Base-by-base conservation (phyloP, 495 filamentous ascomycete genomes). In the Hyphodiscus hymeniophilus region DNA sequence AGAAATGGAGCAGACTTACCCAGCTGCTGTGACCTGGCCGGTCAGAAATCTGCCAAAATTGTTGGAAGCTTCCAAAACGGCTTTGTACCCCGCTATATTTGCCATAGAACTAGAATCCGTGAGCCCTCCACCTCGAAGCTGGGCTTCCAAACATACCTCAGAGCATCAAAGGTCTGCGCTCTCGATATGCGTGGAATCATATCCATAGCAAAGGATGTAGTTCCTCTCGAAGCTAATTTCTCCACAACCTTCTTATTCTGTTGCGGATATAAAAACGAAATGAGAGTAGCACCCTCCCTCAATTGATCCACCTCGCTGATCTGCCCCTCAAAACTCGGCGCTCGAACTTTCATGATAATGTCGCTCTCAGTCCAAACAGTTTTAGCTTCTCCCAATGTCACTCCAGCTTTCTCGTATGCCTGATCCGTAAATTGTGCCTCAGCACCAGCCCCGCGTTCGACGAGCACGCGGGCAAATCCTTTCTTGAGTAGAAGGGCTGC, bases 21-120 rank as follows among this genome's bases (percentile, higher is more conserved):
- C 86, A 45, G 86, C 86, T 47, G 86, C 86, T 21, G 86, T 91
- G 26, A 87, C 83, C 57, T 91, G 86, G 33, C 85, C 86, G 23
- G 86, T 88, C 48, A 91, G 63, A 57, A 87, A 91, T 33, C 84
- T 80, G 47, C 85, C 86, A 61, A 89, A 91, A 55, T 80, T 75
- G 62, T 89, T 89, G 1, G 84, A 87, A 1, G 86, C 86, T 59
- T 89, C 85, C 41, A 91, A 63, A 1, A 91, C 82, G 15, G 84
- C 86, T 61, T 88, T 91, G 64, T 91, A 91, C 3, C 86, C 86
- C 16, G 86, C 84, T 62, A 89, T 91, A 51, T 91, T 91, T 47
- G 86, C 84, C 86, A 89, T 89, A 8, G 82, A 87, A 60, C 81
- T 59, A 22, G 10, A 28, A 51, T 31, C 30, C 39, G 42, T 47